Base-by-base conservation (phyloP, 2,329 filamentous ascomycete genomes). In the Macrophomina pseudophaseolina region DNA sequence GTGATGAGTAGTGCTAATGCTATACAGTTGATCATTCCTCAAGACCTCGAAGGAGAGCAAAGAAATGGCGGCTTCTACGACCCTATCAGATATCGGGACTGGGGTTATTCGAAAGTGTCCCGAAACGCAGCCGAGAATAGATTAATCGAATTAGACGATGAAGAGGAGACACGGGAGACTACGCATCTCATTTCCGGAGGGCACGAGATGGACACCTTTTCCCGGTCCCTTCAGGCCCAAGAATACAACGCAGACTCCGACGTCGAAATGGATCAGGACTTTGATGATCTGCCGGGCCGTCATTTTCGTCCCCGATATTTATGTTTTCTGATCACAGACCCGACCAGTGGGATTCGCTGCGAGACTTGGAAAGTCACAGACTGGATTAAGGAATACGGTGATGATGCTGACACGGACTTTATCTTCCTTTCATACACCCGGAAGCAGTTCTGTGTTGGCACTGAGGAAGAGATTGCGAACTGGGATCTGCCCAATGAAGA, bases 31-130 rank as follows among this genome's bases (percentile, higher is more conserved):
- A n/a, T 59, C 12, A 66, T 66, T 28, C 64, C 64, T 9, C 35
- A 60, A 18, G 48, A 66, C 11, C 64, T 66, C n/a, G 64, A 66
- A 30, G 64, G 64, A 7, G 35, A 51, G 9, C 7, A 32, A 12
- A 35, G 53, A 11, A 66, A 66, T n/a, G 40, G 33, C 18, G 64
- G 64, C 6, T 66, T 66, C 23, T 66, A 66, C 18, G 64, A 66
- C 28, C 64, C 64, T 3, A 40, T 66, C 30, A 12, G 64, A 11
- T 66, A 66, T 12, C 16, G 30, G 4, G 64, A 66, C 28, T 66
- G 64, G 64, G 52, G 64, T 14, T 66, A 66, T 46, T 16, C 64
- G 18, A 66, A 66, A 49, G 53, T 52, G 4, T 33, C 64, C 0
- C 16, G 53, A 38, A 66, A 66, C n/a, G 33, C 40, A 12, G 64